Evolutionary conservation across 305 asterid genomes (phyloP).

Genomic region (Solanum hybrid): DNA sequence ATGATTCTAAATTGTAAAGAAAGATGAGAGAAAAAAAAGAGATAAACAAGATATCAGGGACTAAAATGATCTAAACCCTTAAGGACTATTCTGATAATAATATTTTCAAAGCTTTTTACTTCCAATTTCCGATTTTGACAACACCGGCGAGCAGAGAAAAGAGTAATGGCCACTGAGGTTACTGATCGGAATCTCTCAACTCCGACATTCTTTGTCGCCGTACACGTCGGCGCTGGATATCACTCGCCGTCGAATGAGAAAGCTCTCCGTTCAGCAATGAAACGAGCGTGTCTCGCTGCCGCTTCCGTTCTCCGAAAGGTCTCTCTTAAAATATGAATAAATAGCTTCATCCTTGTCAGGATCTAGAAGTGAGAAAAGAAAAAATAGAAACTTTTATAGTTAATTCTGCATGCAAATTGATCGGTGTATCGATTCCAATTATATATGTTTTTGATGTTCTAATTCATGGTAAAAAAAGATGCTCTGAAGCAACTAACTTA

Average conservation of each 20-base stretch:
- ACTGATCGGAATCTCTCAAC: constrained; percentile 10
- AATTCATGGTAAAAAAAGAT: background rate
- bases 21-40: background rate
- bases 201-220: constrained; percentile 63
- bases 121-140: background rate
- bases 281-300: constrained; percentile 71
- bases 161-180: constrained; percentile 40
- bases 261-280: constrained; percentile 69
- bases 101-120: background rate
- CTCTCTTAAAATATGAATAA: background rate
- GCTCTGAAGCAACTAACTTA: background rate
- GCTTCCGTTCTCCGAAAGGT: constrained; percentile 68
- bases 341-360: background rate
- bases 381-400: background rate
- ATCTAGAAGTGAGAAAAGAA: background rate
- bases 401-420: background rate
- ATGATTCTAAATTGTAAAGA: background rate
- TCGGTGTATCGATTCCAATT: background rate
- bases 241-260: constrained; percentile 86
- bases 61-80: background rate
- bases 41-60: background rate
- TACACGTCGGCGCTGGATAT: constrained; percentile 93
- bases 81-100: background rate
- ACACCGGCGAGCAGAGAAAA: background rate
- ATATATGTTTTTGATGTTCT: background rate